Base-by-base conservation (phyloP, 805 yeast species). In the Kluyveromyces aestuarii region DNA sequence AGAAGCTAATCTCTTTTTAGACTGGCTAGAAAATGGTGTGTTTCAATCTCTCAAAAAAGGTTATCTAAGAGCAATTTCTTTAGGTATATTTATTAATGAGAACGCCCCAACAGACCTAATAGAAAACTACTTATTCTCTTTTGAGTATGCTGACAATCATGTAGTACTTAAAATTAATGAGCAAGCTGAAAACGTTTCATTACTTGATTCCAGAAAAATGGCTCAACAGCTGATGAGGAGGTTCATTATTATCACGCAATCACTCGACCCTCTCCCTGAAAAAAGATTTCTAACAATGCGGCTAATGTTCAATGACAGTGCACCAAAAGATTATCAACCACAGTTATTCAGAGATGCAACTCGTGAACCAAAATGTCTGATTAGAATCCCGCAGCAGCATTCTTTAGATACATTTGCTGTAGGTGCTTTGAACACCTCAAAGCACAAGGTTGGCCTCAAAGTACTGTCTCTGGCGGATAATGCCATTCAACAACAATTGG, bases 1-100 rank as follows among this genome's bases (percentile, higher is more conserved):
- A 2, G 74, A 74, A 43, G 79, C 72, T 5, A 84, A 81, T 57
- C 44, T 57, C 3, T 68, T 80, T 35, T 56, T 79, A 30, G 68
- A 73, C 50, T 79, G 84, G 83, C 55, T 81, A 21, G 80, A 80
- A 37, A 62, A 62, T 19, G 79, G 82, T 9, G 70, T 75, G 4
- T 60, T 67, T 39, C 75, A 73, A 44, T 71, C 80, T 0, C 59
- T 81, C 2, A 66, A 66, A 21, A 54, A 60, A 27, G 68, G 72
- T 30, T 74, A 69, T 50, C 57, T 80, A 38, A 66, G 71, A 48
- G 73, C 75, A 0, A 49, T 80, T 30, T 70, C 74, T 44, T 60
- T 81, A 21, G 73, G 74, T 0, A 70, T 80, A 6, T 68, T 72
- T 46, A 55, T 71, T 8, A 74, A 76, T 52, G 72, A 71, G 36